Percentiles rank a stretch among this genome's conserved stretches.
phyloP scores from a whole-genome alignment of 2,329 filamentous ascomycete species.

The Macrophomina pseudophaseolina region DNA sequence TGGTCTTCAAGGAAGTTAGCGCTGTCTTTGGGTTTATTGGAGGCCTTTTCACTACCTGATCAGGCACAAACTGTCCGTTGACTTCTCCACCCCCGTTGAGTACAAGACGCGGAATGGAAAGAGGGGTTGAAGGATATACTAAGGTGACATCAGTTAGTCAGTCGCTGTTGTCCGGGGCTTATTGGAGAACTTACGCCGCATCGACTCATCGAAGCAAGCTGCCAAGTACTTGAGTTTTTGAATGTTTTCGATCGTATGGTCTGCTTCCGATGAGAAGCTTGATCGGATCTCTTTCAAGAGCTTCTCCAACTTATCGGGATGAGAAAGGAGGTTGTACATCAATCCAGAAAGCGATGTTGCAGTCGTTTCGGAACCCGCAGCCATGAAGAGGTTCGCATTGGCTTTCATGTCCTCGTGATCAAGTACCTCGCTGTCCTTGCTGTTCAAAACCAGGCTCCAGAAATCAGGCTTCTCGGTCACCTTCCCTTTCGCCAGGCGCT shows the following conservation, averaged over 20 bases:
- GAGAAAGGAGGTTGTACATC: conserved; percentile 42
- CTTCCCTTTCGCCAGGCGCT: background rate
- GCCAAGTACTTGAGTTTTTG: background rate
- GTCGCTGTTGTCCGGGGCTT: too few species aligned
- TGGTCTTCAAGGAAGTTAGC: background rate
- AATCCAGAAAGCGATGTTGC: conserved; percentile 45
- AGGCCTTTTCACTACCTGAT: too few species aligned
- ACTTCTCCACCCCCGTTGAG: too few species aligned
- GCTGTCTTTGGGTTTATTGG: too few species aligned
- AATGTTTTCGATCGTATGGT: background rate
- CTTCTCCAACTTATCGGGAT: conserved; percentile 3
- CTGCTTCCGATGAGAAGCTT: background rate
- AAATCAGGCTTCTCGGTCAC: conserved; percentile 4
- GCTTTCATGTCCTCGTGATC: background rate
- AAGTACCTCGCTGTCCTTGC: background rate
- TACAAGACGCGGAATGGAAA: too few species aligned
- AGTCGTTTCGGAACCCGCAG: conserved; percentile 50
- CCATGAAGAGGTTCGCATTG: conserved; percentile 28
- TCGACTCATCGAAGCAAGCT: background rate
- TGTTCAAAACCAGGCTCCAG: background rate
- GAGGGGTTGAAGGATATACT: too few species aligned
- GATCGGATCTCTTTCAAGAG: background rate
- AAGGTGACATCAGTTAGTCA: too few species aligned
- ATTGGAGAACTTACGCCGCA: too few species aligned
- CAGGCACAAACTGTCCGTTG: too few species aligned